A percentile compares a stretch with the other conserved stretches of the same genome.
These are phyloP conservation scores for Pythium chondricola DNA, from an alignment of 352 stramenopile species.

Conservation along the genomic window DNA sequence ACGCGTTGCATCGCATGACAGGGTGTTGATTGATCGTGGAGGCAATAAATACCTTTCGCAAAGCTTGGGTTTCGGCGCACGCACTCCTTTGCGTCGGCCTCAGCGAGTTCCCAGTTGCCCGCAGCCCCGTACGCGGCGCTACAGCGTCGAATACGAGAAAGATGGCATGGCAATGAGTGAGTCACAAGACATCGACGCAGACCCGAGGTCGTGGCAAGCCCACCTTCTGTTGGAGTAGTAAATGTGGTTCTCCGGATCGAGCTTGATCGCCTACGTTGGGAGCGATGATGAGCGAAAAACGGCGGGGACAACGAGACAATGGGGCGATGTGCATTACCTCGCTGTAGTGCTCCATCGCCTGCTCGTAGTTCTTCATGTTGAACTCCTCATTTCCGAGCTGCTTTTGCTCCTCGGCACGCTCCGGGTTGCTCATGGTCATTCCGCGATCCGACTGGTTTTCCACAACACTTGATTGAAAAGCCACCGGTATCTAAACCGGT, in stretches of 20 bases:
- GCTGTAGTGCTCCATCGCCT: conserved; percentile 71
- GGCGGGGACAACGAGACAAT: neutral
- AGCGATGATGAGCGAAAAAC: neutral
- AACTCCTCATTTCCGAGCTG: conserved; percentile 82
- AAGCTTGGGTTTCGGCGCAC: conserved; percentile 66
- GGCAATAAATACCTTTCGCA: conserved; percentile 36
- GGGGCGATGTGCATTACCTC: conserved; percentile 27
- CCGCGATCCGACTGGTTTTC: neutral
- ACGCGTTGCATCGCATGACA: too few relatives aligned
- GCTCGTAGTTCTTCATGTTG: conserved; percentile 81
- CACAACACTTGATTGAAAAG: too few relatives aligned
- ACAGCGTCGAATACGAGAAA: neutral
- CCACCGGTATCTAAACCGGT: neutral
- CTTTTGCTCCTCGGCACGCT: conserved; percentile 62
- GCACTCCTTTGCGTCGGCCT: conserved; percentile 68
- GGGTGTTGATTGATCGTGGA: too few relatives aligned
- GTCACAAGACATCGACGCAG: neutral
- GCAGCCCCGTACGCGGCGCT: conserved; percentile 70
- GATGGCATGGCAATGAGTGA: neutral
- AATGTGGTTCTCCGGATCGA: conserved; percentile 69
- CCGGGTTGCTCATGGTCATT: conserved; percentile 33
- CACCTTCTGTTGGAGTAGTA: conserved; percentile 84
- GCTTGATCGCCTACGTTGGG: conserved; percentile 53
- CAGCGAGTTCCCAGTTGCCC: conserved; percentile 61
- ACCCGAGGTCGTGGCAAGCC: neutral